Evolutionary conservation across 2,329 filamentous ascomycete species (phyloP).

Genomic region (Alternaria metachromatica): DNA sequence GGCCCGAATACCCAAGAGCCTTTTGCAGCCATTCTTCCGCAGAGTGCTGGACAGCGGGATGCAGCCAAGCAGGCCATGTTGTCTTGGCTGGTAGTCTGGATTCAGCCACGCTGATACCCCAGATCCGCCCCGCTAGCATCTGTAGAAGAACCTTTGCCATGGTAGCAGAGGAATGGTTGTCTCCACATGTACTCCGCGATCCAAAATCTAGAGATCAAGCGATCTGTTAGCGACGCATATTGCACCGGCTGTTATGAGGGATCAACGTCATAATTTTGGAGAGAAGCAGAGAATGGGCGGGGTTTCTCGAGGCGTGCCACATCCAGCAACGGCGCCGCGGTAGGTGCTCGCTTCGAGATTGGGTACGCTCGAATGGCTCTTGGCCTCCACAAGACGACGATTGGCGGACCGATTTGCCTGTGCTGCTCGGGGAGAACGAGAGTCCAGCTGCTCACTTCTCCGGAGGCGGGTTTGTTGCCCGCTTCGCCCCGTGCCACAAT

Average conservation of each 20-base stretch:
- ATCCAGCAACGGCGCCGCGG: conserved; percentile 13
- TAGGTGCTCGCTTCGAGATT: conserved; percentile 13
- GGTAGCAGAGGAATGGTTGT: conserved; percentile 3
- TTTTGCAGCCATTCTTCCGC: conserved; percentile 8
- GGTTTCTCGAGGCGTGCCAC: conserved; percentile 7
- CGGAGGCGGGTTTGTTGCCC: not conserved
- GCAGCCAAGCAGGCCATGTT: conserved; percentile 36
- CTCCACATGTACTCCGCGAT: not conserved
- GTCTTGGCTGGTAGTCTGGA: conserved; percentile 44
- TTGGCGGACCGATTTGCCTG: conserved; percentile 30
- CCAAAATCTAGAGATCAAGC: not conserved
- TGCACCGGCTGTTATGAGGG: not conserved
- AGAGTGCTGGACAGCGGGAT: conserved; percentile 16
- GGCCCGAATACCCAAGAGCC: not conserved
- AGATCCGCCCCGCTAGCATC: conserved; percentile 17
- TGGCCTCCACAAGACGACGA: conserved; percentile 21
- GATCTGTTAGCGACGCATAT: not conserved
- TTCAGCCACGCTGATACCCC: conserved; percentile 40
- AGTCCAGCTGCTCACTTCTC: not conserved
- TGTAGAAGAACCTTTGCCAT: conserved; percentile 3
- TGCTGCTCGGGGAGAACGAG: conserved; percentile 7
- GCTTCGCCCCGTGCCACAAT: not conserved
- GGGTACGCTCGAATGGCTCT: conserved; percentile 19
- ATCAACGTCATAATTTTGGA: not conserved
- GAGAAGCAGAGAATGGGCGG: not conserved